Evolutionary conservation across 2,329 filamentous ascomycete genomes (phyloP).

Genomic region (Thermothelomyces thermophilus): DNA sequence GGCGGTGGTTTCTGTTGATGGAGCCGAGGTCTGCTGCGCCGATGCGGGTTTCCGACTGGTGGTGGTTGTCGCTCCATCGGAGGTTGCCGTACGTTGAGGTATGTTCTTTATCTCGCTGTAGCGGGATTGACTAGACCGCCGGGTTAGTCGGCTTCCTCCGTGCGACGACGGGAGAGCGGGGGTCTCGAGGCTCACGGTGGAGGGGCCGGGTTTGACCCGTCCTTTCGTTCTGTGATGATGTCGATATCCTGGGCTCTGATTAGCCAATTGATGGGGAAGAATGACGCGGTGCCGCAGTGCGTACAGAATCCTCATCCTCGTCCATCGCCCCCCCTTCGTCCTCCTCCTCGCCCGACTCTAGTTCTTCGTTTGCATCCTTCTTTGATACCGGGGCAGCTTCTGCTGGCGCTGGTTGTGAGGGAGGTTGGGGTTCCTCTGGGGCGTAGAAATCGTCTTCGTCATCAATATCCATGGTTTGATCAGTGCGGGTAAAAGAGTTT

Average conservation of each 20-base stretch:
- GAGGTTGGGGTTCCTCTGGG: constrained; percentile 47
- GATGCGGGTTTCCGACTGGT: constrained; percentile 34
- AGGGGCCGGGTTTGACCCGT: constrained; percentile 54
- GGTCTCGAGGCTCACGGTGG: constrained; percentile 43
- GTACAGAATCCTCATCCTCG: constrained; percentile 51
- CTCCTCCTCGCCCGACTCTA: constrained; percentile 59
- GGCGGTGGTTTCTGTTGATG: constrained; percentile 27
- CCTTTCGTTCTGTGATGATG: constrained; percentile 61
- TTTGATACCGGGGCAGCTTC: constrained; percentile 27
- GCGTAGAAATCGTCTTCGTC: constrained; percentile 63
- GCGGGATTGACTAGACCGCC: constrained; percentile 44
- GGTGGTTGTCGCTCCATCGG: constrained; percentile 35
- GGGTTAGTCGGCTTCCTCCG: neutral
- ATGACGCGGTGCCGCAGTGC: neutral
- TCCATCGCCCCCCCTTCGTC: constrained; percentile 56
- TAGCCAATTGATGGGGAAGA: neutral
- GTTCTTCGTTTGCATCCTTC: constrained; percentile 42
- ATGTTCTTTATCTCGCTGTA: constrained; percentile 63
- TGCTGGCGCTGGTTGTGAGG: constrained; percentile 26
- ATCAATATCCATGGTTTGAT: constrained; percentile 55
- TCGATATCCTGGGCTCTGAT: constrained; percentile 50
- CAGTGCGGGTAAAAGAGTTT: neutral
- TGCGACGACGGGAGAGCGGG: constrained; percentile 9
- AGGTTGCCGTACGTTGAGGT: constrained; percentile 51
- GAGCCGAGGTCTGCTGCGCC: constrained; percentile 30